These are phyloP conservation scores for Lycium barbarum DNA, from an alignment of 257 asterid genomes.

Conservation along the genomic window DNA sequence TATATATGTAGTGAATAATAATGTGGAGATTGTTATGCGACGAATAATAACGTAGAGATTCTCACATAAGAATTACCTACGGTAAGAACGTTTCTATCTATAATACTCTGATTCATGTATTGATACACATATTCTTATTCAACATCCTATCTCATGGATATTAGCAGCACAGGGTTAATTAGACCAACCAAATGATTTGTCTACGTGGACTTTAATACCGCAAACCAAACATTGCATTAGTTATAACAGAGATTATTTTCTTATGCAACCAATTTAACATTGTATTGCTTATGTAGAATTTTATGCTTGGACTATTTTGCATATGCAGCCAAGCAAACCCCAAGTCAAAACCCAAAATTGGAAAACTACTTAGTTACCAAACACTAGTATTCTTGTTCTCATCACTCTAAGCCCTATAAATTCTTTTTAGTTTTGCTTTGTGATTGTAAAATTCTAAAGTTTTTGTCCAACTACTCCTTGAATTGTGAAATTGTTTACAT, in stretches of 20 bases:
- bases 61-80: too few relatives aligned
- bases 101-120: background rate
- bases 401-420: background rate
- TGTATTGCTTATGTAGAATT: background rate
- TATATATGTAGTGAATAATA: background rate
- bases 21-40: background rate
- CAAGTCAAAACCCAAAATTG: background rate
- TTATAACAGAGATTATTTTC: background rate
- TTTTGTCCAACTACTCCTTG: background rate
- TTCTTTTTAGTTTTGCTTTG: background rate
- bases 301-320: background rate
- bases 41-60: background rate
- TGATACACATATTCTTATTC: background rate
- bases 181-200: background rate
- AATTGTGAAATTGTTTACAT: background rate
- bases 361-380: background rate
- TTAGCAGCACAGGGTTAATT: background rate
- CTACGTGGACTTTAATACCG: background rate
- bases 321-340: background rate
- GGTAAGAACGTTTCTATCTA: background rate
- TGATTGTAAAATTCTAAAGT: background rate
- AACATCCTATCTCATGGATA: background rate
- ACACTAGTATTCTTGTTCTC: background rate
- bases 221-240: background rate
- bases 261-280: background rate